Conservation (phyloP, 805 yeast genomes). For the Starmerella riodocensis region DNA sequence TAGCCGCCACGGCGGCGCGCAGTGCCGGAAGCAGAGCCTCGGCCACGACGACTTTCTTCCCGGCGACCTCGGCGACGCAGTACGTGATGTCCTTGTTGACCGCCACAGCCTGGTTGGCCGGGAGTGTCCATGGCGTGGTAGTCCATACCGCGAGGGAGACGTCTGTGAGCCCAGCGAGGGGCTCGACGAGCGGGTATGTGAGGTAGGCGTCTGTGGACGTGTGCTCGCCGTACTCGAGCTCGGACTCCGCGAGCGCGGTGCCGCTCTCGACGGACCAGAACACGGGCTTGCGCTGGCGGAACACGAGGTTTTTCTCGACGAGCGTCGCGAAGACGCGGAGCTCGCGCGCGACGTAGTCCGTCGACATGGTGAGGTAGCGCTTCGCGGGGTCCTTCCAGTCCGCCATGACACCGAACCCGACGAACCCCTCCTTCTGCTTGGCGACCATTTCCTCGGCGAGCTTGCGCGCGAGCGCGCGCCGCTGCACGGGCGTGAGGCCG, state of each 20-base stretch:
- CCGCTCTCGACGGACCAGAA: conserved; percentile 93
- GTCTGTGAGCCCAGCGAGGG: conserved; percentile 2
- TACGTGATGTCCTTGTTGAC: conserved; percentile 49
- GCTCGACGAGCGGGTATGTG: conserved; percentile 11
- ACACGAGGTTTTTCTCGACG: conserved; percentile 52
- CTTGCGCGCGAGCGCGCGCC: conserved; percentile 49
- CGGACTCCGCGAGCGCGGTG: conserved; percentile 95
- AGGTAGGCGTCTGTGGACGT: conserved; percentile 12
- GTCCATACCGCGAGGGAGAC: conserved; percentile 60
- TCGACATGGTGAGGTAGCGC: conserved; percentile 57
- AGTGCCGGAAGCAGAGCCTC: conserved; percentile 34
- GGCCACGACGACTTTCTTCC: conserved; percentile 46
- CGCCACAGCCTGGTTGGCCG: conserved; percentile 74
- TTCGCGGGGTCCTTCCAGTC: conserved; percentile 46
- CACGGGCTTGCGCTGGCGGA: conserved; percentile 84
- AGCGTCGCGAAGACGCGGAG: conserved; percentile 54
- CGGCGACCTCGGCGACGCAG: conserved; percentile 32
- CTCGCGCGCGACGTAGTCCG: conserved; percentile 62
- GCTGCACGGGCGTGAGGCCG: conserved; percentile 31
- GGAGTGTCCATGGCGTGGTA: conserved; percentile 95
- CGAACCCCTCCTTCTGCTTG: conserved; percentile 51
- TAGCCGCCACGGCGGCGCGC: conserved; percentile 14
- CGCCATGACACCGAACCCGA: conserved; percentile 65
- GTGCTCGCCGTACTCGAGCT: conserved; percentile 70
- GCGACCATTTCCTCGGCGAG: conserved; percentile 60